Base-by-base conservation (phyloP, 2,329 filamentous ascomycete species). In the Helotiales sp. region DNA sequence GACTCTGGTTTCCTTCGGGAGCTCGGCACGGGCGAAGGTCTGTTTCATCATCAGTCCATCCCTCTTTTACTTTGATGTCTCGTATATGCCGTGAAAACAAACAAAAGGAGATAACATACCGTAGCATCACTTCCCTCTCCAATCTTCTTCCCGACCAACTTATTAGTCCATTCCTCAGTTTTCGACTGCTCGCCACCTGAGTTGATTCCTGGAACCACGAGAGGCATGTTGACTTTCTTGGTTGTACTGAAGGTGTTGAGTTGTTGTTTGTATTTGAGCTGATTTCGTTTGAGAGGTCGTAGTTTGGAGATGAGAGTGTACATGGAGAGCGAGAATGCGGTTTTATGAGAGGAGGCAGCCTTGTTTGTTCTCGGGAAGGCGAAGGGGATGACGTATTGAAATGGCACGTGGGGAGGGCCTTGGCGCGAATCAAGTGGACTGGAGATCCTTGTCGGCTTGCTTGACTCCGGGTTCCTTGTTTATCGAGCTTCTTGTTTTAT, bases 71-170 rank as follows among this genome's bases (percentile, higher is more conserved):
- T 5, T 45, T 45, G 40, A 20, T 7, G n/a, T 6, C 3, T n/a
- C n/a, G n/a, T n/a, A n/a, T n/a, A n/a, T n/a, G n/a, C n/a, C n/a
- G n/a, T n/a, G n/a, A n/a, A n/a, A 8, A 45, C 6, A 20, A 6
- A 45, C 1, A 20, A 45, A 20, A 6, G 6, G 17, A 40, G 6
- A 58, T n/a, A 40, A 72, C 83, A 63, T 78, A 89, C 88, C 8
- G 82, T 86, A 76, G 86, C 85, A 70, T 80, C 84, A 63, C 82
- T 82, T 20, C 78, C 76, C 0, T 87, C 87, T 11, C 82, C 82
- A 13, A 89, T 78, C 57, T 82, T 89, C 85, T 90, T 90, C 75
- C 88, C 88, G 54, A 87, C 83, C 4, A 90, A 81, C 81, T 89
- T 88, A 78, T 83, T 84, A 71, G 79, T 80, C 88, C 88, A 90